Base-by-base conservation (phyloP, 225 moss, liverwort and hornwort genomes). In the Lunularia cruciata region DNA sequence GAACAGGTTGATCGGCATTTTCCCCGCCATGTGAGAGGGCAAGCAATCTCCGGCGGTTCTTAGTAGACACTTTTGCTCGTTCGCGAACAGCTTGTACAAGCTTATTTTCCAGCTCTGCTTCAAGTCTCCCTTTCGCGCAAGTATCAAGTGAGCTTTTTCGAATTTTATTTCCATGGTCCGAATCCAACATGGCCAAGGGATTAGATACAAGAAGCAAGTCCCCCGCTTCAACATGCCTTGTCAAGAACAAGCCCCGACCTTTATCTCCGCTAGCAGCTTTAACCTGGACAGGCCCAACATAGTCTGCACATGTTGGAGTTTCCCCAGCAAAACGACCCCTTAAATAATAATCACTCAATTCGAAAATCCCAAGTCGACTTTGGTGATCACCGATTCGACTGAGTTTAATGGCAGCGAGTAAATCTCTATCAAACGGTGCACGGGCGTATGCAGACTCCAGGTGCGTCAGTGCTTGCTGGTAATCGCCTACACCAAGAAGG, bases 131-230 rank as follows among this genome's bases (percentile, higher is more conserved):
- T 20, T 73, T 46, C 45, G 66, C 10, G 20, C 31, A 33, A n/a
- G 56, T 23, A 28, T 34, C 37, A 11, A 65, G 63, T 8, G 40
- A 43, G 45, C 13, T 39, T 23, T 49, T 75, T 27, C 45, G 71
- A 27, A 39, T 51, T 60, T 33, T 76, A 67, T 12, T 79, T 55
- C 58, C 70, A 60, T 27, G 72, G 75, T 60, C 75, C 57, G 77
- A 64, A 33, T 78, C 78, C 42, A 76, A 26, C 65, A 80, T 67
- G 56, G 86, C 92, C 51, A 95, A 81, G 35, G 95, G 90, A 40
- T 92, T 92, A 13, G 92, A 88, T 1, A 90, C 95, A 22, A 95
- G 74, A 8, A 92, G 74, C 36, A 92, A 73, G 38, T 88, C 92
- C 32, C 95, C 95, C 23, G 81, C 90, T 47, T 86, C 85, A 33